A percentile compares a stretch with the other conserved stretches of the same genome.
phyloP scores from a whole-genome alignment of 2,329 filamentous ascomycete genomes.

The Pseudogymnoascus sp. region DNA sequence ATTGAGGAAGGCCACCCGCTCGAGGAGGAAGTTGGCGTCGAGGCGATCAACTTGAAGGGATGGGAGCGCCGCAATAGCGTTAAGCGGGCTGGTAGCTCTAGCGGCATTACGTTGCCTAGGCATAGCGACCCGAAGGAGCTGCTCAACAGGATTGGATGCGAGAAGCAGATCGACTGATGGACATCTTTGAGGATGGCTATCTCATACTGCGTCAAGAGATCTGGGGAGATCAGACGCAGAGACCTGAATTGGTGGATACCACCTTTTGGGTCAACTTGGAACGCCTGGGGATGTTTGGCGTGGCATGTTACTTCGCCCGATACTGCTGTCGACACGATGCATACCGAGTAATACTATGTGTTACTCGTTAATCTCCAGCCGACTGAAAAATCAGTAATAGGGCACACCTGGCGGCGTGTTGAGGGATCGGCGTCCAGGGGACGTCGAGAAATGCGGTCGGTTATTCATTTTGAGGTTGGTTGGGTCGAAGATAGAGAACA shows the following conservation, averaged over 20 bases:
- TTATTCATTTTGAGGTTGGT: neutral
- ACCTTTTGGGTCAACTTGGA: neutral
- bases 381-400: neutral
- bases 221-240: constrained; percentile 1
- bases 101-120: constrained; percentile 26
- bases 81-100: constrained; percentile 23
- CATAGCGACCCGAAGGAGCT: constrained; percentile 27
- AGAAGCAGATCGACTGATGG: constrained; percentile 24
- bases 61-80: constrained; percentile 16
- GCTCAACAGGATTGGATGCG: constrained; percentile 28
- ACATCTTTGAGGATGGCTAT: neutral
- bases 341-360: no score
- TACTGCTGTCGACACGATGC: neutral
- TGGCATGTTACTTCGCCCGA: neutral
- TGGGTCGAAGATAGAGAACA: neutral
- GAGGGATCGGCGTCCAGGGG: neutral
- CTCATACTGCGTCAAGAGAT: constrained; percentile 5
- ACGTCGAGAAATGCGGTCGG: neutral
- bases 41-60: constrained; percentile 54
- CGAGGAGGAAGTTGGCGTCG: constrained; percentile 69
- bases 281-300: neutral
- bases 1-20: constrained; percentile 33
- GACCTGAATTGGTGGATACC: neutral
- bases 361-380: neutral
- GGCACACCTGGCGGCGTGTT: neutral